Percentiles rank a stretch among this genome's conserved stretches.
Conservation (phyloP, 768 basidiomycete species). For the Mycena galopus region DNA sequence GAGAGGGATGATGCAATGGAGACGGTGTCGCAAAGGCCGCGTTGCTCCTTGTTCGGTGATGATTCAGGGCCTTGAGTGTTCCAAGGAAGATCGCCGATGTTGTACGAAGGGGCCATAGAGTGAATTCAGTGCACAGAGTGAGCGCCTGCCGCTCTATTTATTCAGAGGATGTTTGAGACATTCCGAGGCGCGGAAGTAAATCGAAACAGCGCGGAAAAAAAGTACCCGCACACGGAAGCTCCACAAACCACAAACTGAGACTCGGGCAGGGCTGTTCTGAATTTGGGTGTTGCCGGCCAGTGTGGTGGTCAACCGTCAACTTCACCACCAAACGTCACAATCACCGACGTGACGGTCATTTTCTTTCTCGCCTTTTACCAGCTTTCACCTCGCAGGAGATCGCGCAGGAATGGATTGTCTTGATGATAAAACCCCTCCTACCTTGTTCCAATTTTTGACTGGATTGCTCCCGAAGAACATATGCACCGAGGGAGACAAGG, state of each 20-base stretch:
- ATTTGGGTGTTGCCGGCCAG: no score
- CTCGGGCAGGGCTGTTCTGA: no score
- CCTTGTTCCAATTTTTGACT: no score
- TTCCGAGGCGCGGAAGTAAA: constrained; percentile 1
- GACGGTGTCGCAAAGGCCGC: constrained; percentile 6
- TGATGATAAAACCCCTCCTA: background rate
- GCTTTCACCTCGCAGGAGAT: no score
- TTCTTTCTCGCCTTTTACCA: no score
- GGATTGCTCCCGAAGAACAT: background rate
- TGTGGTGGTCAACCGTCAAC: no score
- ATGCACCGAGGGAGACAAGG: background rate
- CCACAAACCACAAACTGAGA: background rate
- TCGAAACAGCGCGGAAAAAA: background rate
- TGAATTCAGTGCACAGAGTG: background rate
- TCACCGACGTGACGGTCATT: no score
- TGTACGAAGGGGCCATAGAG: constrained; percentile 25
- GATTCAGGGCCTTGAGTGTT: constrained; percentile 4
- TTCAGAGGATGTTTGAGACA: constrained; percentile 17
- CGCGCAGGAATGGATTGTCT: no score
- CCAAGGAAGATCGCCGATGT: constrained; percentile 22
- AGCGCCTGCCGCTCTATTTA: constrained; percentile 1
- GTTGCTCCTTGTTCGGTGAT: constrained; percentile 12
- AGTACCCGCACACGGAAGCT: background rate
- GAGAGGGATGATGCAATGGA: constrained; percentile 2
- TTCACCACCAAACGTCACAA: no score